Evolutionary conservation across 441 rosid species (phyloP).

Genomic region (Omphalea diandra): DNA sequence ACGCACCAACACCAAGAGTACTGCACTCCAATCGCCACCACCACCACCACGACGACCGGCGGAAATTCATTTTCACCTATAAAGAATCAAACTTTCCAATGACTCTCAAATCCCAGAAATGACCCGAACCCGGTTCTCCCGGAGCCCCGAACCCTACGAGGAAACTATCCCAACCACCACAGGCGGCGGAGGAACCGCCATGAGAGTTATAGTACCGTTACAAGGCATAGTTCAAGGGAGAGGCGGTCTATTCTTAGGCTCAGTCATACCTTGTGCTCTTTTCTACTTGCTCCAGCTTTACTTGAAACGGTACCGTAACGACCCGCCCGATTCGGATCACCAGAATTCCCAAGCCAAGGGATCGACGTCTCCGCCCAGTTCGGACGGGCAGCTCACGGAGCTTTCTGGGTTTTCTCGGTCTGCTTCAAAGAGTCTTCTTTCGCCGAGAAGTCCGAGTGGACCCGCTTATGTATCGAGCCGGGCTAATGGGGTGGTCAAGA

Average conservation of each 20-base stretch:
- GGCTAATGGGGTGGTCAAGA: slow-evolving; percentile 49
- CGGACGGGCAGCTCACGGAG: slow-evolving; percentile 51
- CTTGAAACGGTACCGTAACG: slow-evolving; percentile 55
- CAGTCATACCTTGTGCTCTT: slow-evolving; percentile 87
- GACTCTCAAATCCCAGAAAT: slow-evolving; percentile 33
- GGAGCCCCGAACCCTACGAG: slow-evolving; percentile 41
- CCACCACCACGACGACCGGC: slow-evolving; percentile 1
- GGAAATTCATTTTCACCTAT: slow-evolving; percentile 8
- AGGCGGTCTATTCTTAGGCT: slow-evolving; percentile 80
- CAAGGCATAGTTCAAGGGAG: slow-evolving; percentile 90
- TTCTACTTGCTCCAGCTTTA: slow-evolving; percentile 86
- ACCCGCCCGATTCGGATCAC: slow-evolving; percentile 24
- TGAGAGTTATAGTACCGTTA: slow-evolving; percentile 89
- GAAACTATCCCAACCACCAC: slow-evolving; percentile 17
- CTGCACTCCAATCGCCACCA: neutral
- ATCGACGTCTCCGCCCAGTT: slow-evolving; percentile 34
- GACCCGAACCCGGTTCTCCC: slow-evolving; percentile 50
- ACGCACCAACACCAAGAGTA: neutral
- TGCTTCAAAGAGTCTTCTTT: slow-evolving; percentile 40
- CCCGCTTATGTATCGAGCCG: slow-evolving; percentile 61
- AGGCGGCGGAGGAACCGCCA: slow-evolving; percentile 61
- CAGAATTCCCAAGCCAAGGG: slow-evolving; percentile 25
- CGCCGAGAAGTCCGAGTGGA: slow-evolving; percentile 49
- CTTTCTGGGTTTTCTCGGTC: slow-evolving; percentile 50
- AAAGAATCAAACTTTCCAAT: slow-evolving; percentile 18